Conservation (phyloP, 2,329 filamentous ascomycete species). For the Pyrenophora teres region DNA sequence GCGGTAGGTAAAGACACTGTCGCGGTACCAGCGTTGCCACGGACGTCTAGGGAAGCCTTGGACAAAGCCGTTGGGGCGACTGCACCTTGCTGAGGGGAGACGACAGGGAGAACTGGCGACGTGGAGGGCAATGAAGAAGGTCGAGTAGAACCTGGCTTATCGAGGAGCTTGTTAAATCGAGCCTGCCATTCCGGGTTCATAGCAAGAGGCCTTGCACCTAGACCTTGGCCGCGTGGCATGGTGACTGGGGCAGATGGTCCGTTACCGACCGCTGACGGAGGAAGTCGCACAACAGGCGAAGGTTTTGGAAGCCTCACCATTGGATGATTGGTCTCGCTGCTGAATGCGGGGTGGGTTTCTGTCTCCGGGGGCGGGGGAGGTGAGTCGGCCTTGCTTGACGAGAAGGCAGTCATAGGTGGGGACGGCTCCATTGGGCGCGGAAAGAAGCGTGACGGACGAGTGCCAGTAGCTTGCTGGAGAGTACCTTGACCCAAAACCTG, state of each 20-base stretch:
- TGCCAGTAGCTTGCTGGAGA: constrained; percentile 32
- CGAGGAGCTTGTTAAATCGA: constrained; percentile 76
- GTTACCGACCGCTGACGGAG: constrained; percentile 58
- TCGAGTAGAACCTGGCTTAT: constrained; percentile 57
- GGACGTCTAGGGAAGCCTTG: constrained; percentile 62
- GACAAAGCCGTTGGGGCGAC: constrained; percentile 70
- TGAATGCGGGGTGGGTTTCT: constrained; percentile 72
- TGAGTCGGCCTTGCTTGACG: constrained; percentile 35
- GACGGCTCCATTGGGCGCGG: constrained; percentile 36
- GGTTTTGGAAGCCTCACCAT: constrained; percentile 72
- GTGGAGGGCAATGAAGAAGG: constrained; percentile 36
- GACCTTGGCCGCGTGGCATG: constrained; percentile 43
- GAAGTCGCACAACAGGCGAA: constrained; percentile 79
- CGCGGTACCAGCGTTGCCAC: constrained; percentile 55
- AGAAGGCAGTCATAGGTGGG: constrained; percentile 21
- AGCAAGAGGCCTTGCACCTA: constrained; percentile 47
- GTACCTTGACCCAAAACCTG: constrained; percentile 27
- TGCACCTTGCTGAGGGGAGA: constrained; percentile 48
- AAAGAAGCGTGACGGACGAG: constrained; percentile 47
- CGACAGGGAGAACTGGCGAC: constrained; percentile 37
- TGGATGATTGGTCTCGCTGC: constrained; percentile 67
- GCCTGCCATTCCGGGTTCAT: constrained; percentile 72
- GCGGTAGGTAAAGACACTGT: constrained; percentile 70
- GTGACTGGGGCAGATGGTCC: constrained; percentile 45
- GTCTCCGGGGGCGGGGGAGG: constrained; percentile 68